A percentile compares a stretch with the other conserved stretches of the same genome.
Conservation (phyloP, 1,284 basidiomycete species). For the Pseudozyma pruni region DNA sequence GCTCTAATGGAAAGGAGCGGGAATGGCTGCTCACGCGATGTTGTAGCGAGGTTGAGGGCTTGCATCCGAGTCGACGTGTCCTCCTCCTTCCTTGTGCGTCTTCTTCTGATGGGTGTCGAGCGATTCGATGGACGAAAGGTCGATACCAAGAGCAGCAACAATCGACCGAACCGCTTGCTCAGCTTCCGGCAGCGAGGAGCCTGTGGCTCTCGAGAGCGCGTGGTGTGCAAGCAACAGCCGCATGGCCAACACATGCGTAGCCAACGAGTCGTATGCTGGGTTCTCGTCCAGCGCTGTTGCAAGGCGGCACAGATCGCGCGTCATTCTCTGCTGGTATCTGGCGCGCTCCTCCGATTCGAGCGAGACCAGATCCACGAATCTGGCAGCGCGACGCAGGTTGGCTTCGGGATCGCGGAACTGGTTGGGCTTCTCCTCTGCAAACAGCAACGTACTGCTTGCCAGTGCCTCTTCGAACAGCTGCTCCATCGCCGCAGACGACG, state of each 20-base stretch:
- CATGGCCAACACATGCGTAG: slow-evolving; percentile 33
- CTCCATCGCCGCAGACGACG: slow-evolving; percentile 11
- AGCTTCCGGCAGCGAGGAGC: neutral
- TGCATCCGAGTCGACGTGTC: slow-evolving; percentile 1
- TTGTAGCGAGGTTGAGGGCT: slow-evolving; percentile 35
- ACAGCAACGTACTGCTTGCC: slow-evolving; percentile 34
- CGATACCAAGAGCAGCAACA: slow-evolving; percentile 21
- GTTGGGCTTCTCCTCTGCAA: slow-evolving; percentile 55
- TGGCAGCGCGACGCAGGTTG: slow-evolving; percentile 44
- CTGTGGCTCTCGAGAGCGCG: neutral
- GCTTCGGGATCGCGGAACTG: slow-evolving; percentile 56
- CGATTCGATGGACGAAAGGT: slow-evolving; percentile 4
- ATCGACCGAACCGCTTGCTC: slow-evolving; percentile 10
- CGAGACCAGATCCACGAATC: slow-evolving; percentile 7
- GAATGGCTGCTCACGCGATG: slow-evolving; percentile 46
- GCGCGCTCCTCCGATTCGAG: slow-evolving; percentile 1
- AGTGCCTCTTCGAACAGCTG: slow-evolving; percentile 36
- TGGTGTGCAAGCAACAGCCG: slow-evolving; percentile 21
- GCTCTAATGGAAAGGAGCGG: neutral
- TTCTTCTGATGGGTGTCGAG: neutral
- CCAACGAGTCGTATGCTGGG: slow-evolving; percentile 12
- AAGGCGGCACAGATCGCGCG: slow-evolving; percentile 11
- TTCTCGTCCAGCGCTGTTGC: neutral
- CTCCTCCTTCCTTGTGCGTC: neutral
- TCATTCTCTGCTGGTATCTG: slow-evolving; percentile 2